These are phyloP conservation scores for Carpinus viminea DNA, from an alignment of 306 rosid genomes.

Conservation along the genomic window DNA sequence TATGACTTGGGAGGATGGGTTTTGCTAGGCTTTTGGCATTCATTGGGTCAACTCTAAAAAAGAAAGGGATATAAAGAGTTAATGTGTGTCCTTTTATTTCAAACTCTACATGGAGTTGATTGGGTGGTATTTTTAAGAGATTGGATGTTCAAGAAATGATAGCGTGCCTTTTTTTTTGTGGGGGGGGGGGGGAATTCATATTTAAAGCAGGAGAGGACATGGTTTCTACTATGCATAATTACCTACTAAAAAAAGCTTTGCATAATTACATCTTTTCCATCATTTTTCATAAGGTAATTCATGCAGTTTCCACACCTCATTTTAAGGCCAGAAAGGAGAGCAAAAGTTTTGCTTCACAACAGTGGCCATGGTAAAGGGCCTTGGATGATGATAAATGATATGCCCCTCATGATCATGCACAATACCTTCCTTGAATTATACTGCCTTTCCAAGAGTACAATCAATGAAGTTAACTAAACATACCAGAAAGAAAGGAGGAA, in stretches of 20 bases:
- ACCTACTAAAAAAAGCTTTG: too few relatives aligned
- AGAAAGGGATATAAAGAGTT: neutral
- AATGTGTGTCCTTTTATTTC: neutral
- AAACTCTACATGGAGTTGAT: neutral
- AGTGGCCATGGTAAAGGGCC: neutral
- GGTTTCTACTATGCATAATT: neutral
- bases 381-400: neutral
- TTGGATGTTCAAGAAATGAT: neutral
- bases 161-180: neutral
- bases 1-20: neutral
- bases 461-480: neutral
- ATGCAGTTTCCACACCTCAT: neutral
- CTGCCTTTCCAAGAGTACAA: neutral
- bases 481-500: neutral
- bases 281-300: neutral
- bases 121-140: neutral
- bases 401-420: neutral
- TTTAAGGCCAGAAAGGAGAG: neutral
- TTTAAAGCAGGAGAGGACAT: neutral
- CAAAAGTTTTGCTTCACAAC: neutral
- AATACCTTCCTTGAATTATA: neutral
- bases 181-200: neutral
- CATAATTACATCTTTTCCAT: neutral
- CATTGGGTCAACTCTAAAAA: neutral
- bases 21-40: neutral